Evolutionary conservation across 768 basidiomycete genomes (phyloP).

Genomic region (Amanita inopinata): DNA sequence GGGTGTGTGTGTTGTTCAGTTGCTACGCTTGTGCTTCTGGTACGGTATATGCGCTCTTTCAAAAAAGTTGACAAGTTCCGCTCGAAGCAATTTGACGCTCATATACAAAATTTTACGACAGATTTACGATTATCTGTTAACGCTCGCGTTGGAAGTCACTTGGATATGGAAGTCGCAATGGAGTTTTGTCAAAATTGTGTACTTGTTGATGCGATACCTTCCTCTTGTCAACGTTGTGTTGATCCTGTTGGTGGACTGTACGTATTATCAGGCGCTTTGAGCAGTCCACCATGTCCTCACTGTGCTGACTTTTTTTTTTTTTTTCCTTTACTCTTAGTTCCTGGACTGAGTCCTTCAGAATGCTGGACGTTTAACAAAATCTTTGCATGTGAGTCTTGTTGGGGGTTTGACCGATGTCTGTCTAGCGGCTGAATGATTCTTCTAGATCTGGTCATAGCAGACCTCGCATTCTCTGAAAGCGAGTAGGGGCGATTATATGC

Average conservation of each 20-base stretch:
- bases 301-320: background rate
- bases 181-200: background rate
- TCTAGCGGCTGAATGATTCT: background rate
- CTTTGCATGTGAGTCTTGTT: background rate
- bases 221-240: background rate
- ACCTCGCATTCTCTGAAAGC: background rate
- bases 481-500: too few species aligned
- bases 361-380: background rate
- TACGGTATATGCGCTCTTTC: background rate
- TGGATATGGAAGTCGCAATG: background rate
- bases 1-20: too few species aligned
- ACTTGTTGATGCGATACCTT: background rate
- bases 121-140: background rate
- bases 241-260: background rate
- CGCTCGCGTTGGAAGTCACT: background rate
- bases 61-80: too few species aligned
- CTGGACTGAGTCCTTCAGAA: background rate
- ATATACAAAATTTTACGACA: too few species aligned
- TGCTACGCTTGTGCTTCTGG: background rate
- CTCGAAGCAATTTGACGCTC: too few species aligned
- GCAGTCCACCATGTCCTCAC: background rate
- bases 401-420: background rate
- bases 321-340: too few species aligned
- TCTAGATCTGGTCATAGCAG: background rate
- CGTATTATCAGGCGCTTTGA: too few species aligned